A percentile compares a stretch with the other conserved stretches of the same genome.
Evolutionary conservation across 177 flowering plant genomes (phyloP).

Genomic region (Vitis hybrid): DNA sequence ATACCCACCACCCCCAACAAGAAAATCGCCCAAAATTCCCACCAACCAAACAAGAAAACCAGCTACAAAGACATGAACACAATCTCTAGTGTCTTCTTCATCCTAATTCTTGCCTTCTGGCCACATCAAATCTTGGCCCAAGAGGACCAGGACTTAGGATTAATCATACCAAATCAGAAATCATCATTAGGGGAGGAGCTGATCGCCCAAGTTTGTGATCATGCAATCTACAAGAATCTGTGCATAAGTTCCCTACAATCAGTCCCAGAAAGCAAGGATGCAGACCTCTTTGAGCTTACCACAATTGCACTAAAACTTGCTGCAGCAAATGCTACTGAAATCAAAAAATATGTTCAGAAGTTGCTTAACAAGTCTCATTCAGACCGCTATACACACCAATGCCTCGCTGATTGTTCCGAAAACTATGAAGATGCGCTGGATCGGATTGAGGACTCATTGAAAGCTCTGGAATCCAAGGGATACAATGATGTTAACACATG

Average conservation of each 20-base stretch:
- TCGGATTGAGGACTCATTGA: constrained; percentile 30
- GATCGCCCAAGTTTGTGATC: constrained; percentile 14
- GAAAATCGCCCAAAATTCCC: neutral
- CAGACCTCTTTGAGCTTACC: constrained; percentile 24
- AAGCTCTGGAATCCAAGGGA: constrained; percentile 26
- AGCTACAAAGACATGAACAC: neutral
- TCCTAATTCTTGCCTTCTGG: constrained; percentile 9
- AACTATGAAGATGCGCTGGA: constrained; percentile 30
- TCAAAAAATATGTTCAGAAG: neutral
- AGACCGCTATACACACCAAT: constrained; percentile 8
- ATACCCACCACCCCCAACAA: neutral
- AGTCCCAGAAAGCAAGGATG: constrained; percentile 11
- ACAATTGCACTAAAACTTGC: constrained; percentile 22
- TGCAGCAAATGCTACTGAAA: constrained; percentile 10
- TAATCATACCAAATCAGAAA: too few relatives aligned
- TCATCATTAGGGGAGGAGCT: neutral
- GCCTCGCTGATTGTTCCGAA: constrained; percentile 36
- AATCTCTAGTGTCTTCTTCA: constrained; percentile 8
- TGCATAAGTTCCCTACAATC: constrained; percentile 21
- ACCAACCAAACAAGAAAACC: neutral
- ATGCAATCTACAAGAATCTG: constrained; percentile 15
- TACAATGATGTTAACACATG: constrained; percentile 31
- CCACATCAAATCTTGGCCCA: neutral
- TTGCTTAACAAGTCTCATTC: neutral
- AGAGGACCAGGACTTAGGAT: neutral